A percentile compares a stretch with the other conserved stretches of the same genome.
phyloP scores from a whole-genome alignment of 371 early-diverging fungal species.

The Batkoa obscura region DNA sequence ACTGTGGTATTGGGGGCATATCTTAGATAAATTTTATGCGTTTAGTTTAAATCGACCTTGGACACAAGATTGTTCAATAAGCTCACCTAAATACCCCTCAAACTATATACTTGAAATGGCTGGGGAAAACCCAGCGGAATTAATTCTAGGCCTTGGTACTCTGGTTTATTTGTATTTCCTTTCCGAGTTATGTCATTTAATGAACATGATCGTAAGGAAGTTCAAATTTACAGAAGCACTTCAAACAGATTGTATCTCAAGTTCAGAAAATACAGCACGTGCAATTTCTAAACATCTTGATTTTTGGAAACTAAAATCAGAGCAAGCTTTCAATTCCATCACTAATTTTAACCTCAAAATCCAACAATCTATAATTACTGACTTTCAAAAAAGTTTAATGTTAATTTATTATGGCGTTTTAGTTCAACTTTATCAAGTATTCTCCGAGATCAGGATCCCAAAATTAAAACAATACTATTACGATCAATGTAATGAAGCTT shows the following conservation, averaged over 20 bases:
- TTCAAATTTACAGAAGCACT: constrained; percentile 2
- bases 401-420: background rate
- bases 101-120: background rate
- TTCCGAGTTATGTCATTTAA: constrained; percentile 1
- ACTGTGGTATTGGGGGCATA: constrained; percentile 1
- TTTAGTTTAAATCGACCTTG: constrained; percentile 4
- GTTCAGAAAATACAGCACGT: background rate
- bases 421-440: background rate
- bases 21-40: constrained; percentile 1
- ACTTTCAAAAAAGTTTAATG: background rate
- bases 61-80: background rate
- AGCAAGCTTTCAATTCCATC: background rate
- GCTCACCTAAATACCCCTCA: background rate
- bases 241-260: background rate
- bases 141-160: background rate
- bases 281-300: background rate
- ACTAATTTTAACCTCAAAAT: background rate
- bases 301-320: background rate
- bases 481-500: too few species aligned
- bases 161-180: background rate
- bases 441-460: background rate
- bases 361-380: background rate
- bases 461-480: too few species aligned
- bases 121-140: background rate
- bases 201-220: background rate